Evolutionary conservation across 371 early-diverging fungal genomes (phyloP), one percentile per base, ranked within the genome.

Genomic region (Mucor plumbeus): DNA sequence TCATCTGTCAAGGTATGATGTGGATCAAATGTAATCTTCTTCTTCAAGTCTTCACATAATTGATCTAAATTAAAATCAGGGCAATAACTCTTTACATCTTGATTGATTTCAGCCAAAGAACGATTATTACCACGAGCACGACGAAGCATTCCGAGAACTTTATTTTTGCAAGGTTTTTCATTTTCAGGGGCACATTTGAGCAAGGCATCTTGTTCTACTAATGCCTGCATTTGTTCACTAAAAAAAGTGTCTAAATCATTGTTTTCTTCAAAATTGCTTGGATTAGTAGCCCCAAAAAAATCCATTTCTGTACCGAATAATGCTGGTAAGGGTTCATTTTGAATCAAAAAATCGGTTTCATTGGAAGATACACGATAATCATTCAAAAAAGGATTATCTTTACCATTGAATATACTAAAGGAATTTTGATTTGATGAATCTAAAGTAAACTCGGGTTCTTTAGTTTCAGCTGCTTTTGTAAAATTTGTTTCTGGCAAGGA

Each of bases 61-160:
- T 69, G 63, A 47, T 79, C 75, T 14, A 76, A 31, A 41, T 74
- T 61, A 17, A 76, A 62, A 14, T 68, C 74, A 39, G 79, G 76
- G n/a, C 71, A 69, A 11, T 71, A 63, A 17, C 58, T 48, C 7
- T 61, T 68, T 19, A 70, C 60, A 31, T 70, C 62, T 17, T 44
- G 50, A 40, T 68, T 65, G 7, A 77, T 38, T 44, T 77, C 69
- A 38, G 33, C 67, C 4, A 72, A 34, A 15, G 36, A 34, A 11
- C 71, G 67, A 36, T 66, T 58, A 4, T 59, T 33, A 26, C 63
- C 62, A 26, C 21, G 67, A 15, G 71, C 59, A 21, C 54, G 50
- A 19, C 33, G 40, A 7, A 67, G 59, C 10, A 67, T 40, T 0
- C 40, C 54, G 1, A 67, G 7, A 8, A 66, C 17, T 15, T 67